These are phyloP conservation scores for Agaricus sinodeliciosus DNA, from an alignment of 768 basidiomycete species.

Conservation along the genomic window DNA sequence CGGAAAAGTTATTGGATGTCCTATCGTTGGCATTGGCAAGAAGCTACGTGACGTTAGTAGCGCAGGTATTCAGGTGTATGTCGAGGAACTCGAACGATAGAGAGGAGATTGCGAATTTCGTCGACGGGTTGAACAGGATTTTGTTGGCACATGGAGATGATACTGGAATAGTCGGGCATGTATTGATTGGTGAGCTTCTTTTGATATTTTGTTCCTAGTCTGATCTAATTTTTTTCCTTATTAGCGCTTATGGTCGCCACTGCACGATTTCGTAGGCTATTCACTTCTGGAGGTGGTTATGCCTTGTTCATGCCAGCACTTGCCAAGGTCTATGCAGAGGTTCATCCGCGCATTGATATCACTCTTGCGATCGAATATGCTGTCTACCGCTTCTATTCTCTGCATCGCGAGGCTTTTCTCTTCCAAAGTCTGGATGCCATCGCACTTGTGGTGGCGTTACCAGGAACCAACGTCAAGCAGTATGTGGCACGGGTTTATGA, in stretches of 20 bases:
- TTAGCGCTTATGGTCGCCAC: slow-evolving; percentile 68
- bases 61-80: slow-evolving; percentile 68
- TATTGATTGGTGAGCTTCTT: slow-evolving; percentile 53
- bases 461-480: slow-evolving; percentile 41
- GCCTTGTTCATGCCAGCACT: slow-evolving; percentile 69
- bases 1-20: slow-evolving; percentile 20
- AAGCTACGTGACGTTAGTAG: slow-evolving; percentile 61
- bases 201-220: neutral
- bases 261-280: slow-evolving; percentile 71
- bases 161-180: slow-evolving; percentile 69
- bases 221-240: neutral
- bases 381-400: slow-evolving; percentile 62
- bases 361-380: slow-evolving; percentile 66
- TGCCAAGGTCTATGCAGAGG: slow-evolving; percentile 63
- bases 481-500: slow-evolving; percentile 50
- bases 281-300: slow-evolving; percentile 67
- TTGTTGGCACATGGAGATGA: slow-evolving; percentile 65
- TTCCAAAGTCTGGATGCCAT: slow-evolving; percentile 67
- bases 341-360: slow-evolving; percentile 49
- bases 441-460: slow-evolving; percentile 45
- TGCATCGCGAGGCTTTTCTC: slow-evolving; percentile 67
- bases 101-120: slow-evolving; percentile 54
- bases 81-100: slow-evolving; percentile 66
- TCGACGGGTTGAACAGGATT: slow-evolving; percentile 69
- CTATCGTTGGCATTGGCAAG: slow-evolving; percentile 60